A percentile compares a stretch with the other conserved stretches of the same genome.
phyloP scores from a whole-genome alignment of 139 green algal genomes.

The Tetradesmus obliquus region DNA sequence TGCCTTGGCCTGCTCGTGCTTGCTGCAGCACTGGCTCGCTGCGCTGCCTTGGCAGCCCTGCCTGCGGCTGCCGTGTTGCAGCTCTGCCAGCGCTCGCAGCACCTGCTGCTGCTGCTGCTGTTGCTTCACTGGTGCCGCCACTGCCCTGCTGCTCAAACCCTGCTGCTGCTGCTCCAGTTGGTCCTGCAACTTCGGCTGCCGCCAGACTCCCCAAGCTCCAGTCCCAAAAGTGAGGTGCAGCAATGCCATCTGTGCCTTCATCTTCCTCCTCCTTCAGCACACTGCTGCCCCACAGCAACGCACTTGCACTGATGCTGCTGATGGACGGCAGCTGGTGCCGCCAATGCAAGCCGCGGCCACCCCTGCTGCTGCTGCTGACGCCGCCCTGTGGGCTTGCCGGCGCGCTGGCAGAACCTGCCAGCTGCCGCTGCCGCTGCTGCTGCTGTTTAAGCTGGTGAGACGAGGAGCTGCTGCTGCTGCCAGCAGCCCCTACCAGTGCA shows the following conservation, averaged over 20 bases:
- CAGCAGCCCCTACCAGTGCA: not conserved
- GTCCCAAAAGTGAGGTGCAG: not conserved
- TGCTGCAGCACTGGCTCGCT: not conserved
- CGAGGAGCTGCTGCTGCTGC: not conserved
- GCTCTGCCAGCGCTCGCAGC: not conserved
- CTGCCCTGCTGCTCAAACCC: not conserved
- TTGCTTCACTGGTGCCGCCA: not conserved
- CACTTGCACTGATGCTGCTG: not conserved
- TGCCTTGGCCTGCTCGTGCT: not conserved
- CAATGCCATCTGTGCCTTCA: not conserved
- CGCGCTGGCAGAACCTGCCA: conserved; percentile 1
- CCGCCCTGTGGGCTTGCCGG: conserved; percentile 15
- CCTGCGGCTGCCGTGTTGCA: conserved; percentile 17
- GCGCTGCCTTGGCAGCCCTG: not conserved
- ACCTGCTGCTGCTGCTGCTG: not conserved
- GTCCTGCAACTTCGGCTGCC: not conserved
- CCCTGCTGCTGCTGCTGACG: conserved; percentile 9
- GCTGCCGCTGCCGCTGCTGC: not conserved
- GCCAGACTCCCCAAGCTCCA: not conserved
- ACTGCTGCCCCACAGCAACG: not conserved
- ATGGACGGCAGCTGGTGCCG: conserved; percentile 21
- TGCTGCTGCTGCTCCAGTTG: not conserved
- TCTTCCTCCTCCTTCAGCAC: not conserved
- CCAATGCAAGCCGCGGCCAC: conserved; percentile 1
- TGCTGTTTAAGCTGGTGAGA: not conserved